Conservation (phyloP, 305 asterid genomes). For the Plantago coronopus region DNA sequence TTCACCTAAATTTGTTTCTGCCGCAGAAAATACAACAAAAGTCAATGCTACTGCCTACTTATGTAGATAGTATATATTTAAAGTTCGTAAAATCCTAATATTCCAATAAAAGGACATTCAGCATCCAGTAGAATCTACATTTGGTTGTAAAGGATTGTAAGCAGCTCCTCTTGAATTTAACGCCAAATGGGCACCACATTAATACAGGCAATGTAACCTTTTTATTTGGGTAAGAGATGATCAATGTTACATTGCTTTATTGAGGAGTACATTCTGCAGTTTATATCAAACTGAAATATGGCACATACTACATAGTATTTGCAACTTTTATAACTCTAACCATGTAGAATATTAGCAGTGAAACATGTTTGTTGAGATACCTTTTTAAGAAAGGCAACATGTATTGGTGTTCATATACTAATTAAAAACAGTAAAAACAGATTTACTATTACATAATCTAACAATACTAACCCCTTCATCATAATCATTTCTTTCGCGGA, state of each 20-base stretch:
- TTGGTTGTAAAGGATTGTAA: neutral
- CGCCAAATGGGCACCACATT: neutral
- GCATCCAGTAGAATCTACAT: neutral
- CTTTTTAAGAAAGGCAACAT: neutral
- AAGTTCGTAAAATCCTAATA: neutral
- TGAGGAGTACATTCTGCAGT: neutral
- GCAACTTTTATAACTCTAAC: constrained; percentile 2
- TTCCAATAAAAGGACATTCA: neutral
- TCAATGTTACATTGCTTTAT: neutral
- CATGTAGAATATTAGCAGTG: neutral
- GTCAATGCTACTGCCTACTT: neutral
- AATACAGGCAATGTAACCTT: neutral
- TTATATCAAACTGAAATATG: constrained; percentile 7
- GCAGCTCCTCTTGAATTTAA: neutral
- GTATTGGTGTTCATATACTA: neutral
- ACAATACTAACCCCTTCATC: constrained; percentile 72
- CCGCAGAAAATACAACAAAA: neutral
- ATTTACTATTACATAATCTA: constrained; percentile 17
- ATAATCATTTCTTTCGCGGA: constrained; percentile 83
- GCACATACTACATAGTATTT: constrained; percentile 17
- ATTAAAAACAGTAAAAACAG: constrained; percentile 11
- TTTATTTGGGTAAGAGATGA: neutral
- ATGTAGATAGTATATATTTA: neutral
- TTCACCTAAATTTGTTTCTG: neutral
- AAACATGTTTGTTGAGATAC: neutral